Evolutionary conservation across 2,329 filamentous ascomycete species (phyloP), one percentile per base, ranked within the genome.

Genomic region (Paramyrothecium roridum): DNA sequence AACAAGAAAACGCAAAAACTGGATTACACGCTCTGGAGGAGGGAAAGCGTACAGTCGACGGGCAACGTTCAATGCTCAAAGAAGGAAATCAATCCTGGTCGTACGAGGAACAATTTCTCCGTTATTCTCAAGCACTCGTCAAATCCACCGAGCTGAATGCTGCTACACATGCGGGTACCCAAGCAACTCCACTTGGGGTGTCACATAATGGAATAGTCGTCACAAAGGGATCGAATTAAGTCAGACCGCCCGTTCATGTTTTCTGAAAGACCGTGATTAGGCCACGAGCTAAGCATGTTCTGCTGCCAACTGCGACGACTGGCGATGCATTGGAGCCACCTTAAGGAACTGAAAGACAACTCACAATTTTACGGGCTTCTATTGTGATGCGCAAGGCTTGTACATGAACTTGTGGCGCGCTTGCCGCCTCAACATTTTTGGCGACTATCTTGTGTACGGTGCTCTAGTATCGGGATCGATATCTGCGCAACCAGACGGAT

Each of bases 101-200:
- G 79, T 53, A 82, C 79, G 22, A 85, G 92, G 69, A 99, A 99
- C 73, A 98, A 99, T 67, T 99, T 98, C 71, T 86, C 89, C 16
- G 86, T 98, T 63, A 82, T 91, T 17, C 70, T 96, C 57, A 76
- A 78, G 70, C 54, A 55, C 48, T 56, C 59, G 46, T 56, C 54
- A 19, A 43, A 43, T 13, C n/a, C 37, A 43, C 37, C 37, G 37
- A 43, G 37, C 37, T 43, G 37, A 43, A 19, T 6, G n/a, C n/a
- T 16, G 37, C 12, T 19, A 13, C 12, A 4, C 37, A 43, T 43
- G 13, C 13, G 6, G 13, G 13, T 3, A 3, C 4, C 37, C n/a
- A 4, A 19, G 16, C 37, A 43, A 43, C 37, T 43, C 37, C 26
- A 30, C 26, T 30, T 30, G 26, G 26, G 26, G 6, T 30, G 26